A percentile compares a stretch with the other conserved stretches of the same genome.
Evolutionary conservation across 306 rosid genomes (phyloP).

Genomic region (Begonia fuchsioides): DNA sequence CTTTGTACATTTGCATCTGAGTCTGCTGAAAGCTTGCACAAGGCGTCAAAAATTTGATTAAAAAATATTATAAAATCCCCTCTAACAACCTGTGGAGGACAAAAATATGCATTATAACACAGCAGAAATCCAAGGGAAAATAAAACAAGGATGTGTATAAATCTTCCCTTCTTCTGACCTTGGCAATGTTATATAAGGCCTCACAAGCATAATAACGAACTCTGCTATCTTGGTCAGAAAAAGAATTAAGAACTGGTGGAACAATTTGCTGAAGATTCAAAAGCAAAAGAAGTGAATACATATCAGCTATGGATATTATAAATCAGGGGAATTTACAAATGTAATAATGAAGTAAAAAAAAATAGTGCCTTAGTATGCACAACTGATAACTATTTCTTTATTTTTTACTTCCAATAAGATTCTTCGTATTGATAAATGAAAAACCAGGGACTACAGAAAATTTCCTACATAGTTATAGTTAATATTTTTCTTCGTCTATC

Average conservation of each 20-base stretch:
- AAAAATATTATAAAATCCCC: slow-evolving; percentile 95
- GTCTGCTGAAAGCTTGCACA: slow-evolving; percentile 97
- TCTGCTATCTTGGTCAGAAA: slow-evolving; percentile 95
- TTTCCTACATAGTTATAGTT: too few species aligned
- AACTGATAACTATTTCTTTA: too few species aligned
- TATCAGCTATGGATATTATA: too few species aligned
- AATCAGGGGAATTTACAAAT: too few species aligned
- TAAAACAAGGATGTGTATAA: slow-evolving; percentile 2
- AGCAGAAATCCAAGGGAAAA: slow-evolving; percentile 10
- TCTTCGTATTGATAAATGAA: too few species aligned
- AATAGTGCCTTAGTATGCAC: too few species aligned
- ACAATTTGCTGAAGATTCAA: slow-evolving; percentile 73
- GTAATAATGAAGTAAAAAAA: too few species aligned
- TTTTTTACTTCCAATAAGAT: too few species aligned
- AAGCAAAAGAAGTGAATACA: not conserved
- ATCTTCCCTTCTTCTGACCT: slow-evolving; percentile 44
- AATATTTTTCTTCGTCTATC: too few species aligned
- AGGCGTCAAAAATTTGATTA: slow-evolving; percentile 93
- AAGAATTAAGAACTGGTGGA: slow-evolving; percentile 78
- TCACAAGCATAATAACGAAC: slow-evolving; percentile 99
- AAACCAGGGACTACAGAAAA: too few species aligned
- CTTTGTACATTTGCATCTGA: slow-evolving; percentile 94
- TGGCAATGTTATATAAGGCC: slow-evolving; percentile 91
- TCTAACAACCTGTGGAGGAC: slow-evolving; percentile 75
- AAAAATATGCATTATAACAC: slow-evolving; percentile 17